Base-by-base conservation (phyloP, 1,284 basidiomycete genomes). In the Cutaneotrichosporon dermatis region DNA sequence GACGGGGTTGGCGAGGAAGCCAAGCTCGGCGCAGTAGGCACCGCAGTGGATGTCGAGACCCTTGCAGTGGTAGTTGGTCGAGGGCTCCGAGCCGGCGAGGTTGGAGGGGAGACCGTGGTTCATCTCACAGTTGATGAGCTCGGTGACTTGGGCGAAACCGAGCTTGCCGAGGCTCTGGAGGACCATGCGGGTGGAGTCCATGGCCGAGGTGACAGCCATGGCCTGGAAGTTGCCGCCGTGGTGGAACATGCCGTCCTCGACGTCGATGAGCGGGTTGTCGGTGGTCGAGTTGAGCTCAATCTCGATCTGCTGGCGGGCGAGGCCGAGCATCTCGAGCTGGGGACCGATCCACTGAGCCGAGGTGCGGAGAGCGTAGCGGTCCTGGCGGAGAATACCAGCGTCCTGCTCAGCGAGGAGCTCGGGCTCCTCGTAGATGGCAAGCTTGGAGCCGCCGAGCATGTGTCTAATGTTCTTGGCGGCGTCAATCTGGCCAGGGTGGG, bases 11-110 rank as follows among this genome's bases (percentile, higher is more conserved):
- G 62, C 59, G 39, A 63, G 62, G 62, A 56, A 63, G 35, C 62
- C 62, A n/a, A 63, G 62, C 59, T 63, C 62, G 59, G 62, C 55
- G 56, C 56, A 58, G 59, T 63, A 63, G 5, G 62, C 62, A 15
- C 54, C 62, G 36, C 50, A 53, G 59, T 63, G 62, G 54, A 63
- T 63, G 62, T 63, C 62, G 54, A 63, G 62, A 16, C 62, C 62
- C 62, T 63, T 63, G 62, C 62, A 63, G 62, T 63, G 62, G 62
- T 63, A 63, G 62, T 63, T 63, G 50, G 62, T 63, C 45, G 50
- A 54, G 3, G 62, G 62, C 56, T 63, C 62, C 25, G 44, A 41
- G 41, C 62, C 62, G 11, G 62, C 62, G 2, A 63, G 62, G 62
- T 60, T 60, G 50, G 62, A 43, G 12, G 62, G 62, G 2, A 63